Evolutionary conservation across 1,284 basidiomycete species (phyloP).

Genomic region (Omphalotus olearius): DNA sequence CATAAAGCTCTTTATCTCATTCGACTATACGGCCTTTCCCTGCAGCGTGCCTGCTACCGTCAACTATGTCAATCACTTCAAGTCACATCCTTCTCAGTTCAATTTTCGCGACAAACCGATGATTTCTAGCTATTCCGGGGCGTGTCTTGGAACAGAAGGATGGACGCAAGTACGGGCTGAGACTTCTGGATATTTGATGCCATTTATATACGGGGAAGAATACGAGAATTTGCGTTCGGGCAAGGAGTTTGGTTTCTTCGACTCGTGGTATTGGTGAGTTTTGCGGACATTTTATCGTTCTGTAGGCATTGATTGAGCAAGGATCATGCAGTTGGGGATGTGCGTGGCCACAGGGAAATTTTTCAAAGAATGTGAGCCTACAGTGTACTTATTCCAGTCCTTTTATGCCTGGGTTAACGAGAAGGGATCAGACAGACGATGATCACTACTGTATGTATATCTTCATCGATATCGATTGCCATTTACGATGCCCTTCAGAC

Average conservation of each 20-base stretch:
- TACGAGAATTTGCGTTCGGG: conserved; percentile 17
- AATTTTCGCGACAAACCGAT: conserved; percentile 33
- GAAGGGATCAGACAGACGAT: conserved; percentile 26
- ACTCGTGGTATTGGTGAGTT: conserved; percentile 43
- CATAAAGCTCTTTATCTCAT: conserved; percentile 39
- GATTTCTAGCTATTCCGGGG: conserved; percentile 37
- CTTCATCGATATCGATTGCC: neutral
- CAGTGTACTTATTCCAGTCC: conserved; percentile 6
- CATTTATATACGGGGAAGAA: conserved; percentile 39
- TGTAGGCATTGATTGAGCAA: neutral
- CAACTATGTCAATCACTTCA: conserved; percentile 27
- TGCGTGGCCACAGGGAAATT: conserved; percentile 40
- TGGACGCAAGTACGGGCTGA: conserved; percentile 34
- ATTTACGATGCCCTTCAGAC: conserved; percentile 22
- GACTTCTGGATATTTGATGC: conserved; percentile 40
- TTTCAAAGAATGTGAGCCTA: conserved; percentile 31
- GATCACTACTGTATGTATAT: conserved; percentile 32
- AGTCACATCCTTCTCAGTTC: conserved; percentile 34
- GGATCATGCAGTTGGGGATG: conserved; percentile 36
- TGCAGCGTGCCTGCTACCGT: conserved; percentile 32
- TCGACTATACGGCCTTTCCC: conserved; percentile 37
- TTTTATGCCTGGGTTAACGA: conserved; percentile 8
- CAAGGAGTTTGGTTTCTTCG: conserved; percentile 28
- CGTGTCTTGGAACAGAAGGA: conserved; percentile 33
- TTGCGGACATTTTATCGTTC: neutral